phyloP scores from a whole-genome alignment of 1,284 basidiomycete species.

The Fomitopsis schrenkii region DNA sequence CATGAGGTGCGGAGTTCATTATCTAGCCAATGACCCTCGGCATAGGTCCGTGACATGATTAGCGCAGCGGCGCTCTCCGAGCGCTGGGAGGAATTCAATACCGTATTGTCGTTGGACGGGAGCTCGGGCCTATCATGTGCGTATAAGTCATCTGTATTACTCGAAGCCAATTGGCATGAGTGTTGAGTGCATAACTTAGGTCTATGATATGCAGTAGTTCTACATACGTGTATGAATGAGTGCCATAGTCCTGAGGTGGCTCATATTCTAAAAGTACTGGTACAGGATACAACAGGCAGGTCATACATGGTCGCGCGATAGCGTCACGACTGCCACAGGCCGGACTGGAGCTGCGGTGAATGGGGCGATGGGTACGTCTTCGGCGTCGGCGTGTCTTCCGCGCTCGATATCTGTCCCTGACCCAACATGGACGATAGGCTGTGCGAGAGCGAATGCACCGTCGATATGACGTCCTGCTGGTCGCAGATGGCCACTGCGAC shows the following conservation, averaged over 20 bases:
- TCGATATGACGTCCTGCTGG: constrained; percentile 4
- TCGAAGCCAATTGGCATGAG: neutral
- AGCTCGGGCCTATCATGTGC: neutral
- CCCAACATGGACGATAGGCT: neutral
- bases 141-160: neutral
- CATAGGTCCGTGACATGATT: neutral
- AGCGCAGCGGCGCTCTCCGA: neutral
- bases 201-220: neutral
- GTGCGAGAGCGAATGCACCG: constrained; percentile 5
- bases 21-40: neutral
- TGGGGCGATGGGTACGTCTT: neutral
- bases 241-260: neutral
- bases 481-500: constrained; percentile 8
- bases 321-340: neutral
- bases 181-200: neutral
- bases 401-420: neutral
- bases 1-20: neutral
- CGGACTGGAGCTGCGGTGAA: neutral
- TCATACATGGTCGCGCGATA: neutral
- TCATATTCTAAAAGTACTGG: neutral
- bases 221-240: neutral
- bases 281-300: neutral
- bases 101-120: neutral
- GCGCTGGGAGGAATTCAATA: neutral
- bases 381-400: neutral